These are phyloP conservation scores for Wickerhamomyces strasburgensis DNA, from an alignment of 805 yeast species.

Conservation along the genomic window DNA sequence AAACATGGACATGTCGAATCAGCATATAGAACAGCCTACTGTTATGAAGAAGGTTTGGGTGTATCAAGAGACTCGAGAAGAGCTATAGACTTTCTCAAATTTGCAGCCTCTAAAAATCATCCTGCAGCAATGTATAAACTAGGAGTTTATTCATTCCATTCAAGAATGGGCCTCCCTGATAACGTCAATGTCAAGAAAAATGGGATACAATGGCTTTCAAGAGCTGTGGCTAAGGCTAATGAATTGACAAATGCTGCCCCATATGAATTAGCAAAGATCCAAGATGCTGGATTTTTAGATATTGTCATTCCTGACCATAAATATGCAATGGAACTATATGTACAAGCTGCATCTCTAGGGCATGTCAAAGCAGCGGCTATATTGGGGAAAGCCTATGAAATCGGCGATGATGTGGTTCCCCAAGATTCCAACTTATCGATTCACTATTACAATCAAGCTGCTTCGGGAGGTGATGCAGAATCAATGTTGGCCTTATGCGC, in stretches of 20 bases:
- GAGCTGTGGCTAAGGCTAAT: constrained; percentile 81
- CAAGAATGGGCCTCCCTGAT: constrained; percentile 74
- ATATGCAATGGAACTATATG: constrained; percentile 81
- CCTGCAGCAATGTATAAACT: constrained; percentile 95
- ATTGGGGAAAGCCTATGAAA: constrained; percentile 80
- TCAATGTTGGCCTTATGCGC: constrained; percentile 95
- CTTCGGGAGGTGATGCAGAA: constrained; percentile 78
- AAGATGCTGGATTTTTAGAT: constrained; percentile 80
- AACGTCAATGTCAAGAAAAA: constrained; percentile 68
- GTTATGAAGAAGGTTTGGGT: constrained; percentile 93
- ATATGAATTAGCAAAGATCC: constrained; percentile 81
- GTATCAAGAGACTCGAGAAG: constrained; percentile 83
- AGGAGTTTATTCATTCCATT: constrained; percentile 81
- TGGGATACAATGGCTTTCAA: constrained; percentile 88
- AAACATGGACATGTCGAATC: constrained; percentile 91
- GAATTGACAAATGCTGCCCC: constrained; percentile 92
- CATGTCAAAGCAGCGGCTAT: constrained; percentile 75
- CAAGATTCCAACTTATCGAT: constrained; percentile 80
- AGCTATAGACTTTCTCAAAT: constrained; percentile 74
- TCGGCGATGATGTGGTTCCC: constrained; percentile 60
- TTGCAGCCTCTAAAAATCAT: constrained; percentile 87
- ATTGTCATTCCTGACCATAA: constrained; percentile 76
- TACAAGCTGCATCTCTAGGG: constrained; percentile 85
- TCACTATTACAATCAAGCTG: constrained; percentile 90
- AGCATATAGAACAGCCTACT: constrained; percentile 85